Evolutionary conservation across 768 basidiomycete genomes (phyloP).

Genomic region (Tephrocybe sp.): DNA sequence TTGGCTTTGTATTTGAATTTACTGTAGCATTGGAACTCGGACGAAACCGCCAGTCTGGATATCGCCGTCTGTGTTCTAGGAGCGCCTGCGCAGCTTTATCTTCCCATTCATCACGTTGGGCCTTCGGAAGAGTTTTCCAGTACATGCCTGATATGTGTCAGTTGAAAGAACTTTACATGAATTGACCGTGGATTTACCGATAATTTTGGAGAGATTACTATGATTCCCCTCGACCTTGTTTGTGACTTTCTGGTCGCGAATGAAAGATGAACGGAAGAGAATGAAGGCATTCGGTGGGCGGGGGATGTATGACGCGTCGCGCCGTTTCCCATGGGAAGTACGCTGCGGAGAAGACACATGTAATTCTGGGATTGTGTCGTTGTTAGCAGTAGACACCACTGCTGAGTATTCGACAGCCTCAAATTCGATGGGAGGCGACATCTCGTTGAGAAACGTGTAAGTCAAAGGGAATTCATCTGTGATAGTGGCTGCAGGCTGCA

Average conservation of each 20-base stretch:
- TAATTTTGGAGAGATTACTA: conserved; percentile 78
- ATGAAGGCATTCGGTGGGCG: conserved; percentile 87
- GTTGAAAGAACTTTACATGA: too few relatives aligned
- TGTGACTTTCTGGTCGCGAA: conserved; percentile 70
- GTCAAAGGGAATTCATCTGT: conserved; percentile 30
- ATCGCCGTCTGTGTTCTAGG: conserved; percentile 69
- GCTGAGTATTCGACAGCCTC: background rate
- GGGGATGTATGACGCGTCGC: conserved; percentile 75
- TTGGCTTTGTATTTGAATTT: conserved; percentile 29
- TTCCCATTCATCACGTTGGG: conserved; percentile 76
- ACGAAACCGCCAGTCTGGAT: conserved; percentile 83
- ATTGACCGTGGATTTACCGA: conserved; percentile 44
- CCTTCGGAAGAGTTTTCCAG: conserved; percentile 70
- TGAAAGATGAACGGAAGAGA: conserved; percentile 79
- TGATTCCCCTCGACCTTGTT: conserved; percentile 81
- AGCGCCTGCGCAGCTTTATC: conserved; percentile 67
- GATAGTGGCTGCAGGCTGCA: conserved; percentile 51
- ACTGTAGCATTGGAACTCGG: conserved; percentile 48
- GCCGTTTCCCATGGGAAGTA: conserved; percentile 57
- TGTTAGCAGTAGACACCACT: background rate
- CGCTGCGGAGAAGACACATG: conserved; percentile 29
- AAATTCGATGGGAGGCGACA: conserved; percentile 39
- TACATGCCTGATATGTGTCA: conserved; percentile 53
- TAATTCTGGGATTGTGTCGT: background rate
- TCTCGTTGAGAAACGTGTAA: conserved; percentile 65